phyloP scores from a whole-genome alignment of 768 basidiomycete genomes.

The Coprinellus micaceus region DNA sequence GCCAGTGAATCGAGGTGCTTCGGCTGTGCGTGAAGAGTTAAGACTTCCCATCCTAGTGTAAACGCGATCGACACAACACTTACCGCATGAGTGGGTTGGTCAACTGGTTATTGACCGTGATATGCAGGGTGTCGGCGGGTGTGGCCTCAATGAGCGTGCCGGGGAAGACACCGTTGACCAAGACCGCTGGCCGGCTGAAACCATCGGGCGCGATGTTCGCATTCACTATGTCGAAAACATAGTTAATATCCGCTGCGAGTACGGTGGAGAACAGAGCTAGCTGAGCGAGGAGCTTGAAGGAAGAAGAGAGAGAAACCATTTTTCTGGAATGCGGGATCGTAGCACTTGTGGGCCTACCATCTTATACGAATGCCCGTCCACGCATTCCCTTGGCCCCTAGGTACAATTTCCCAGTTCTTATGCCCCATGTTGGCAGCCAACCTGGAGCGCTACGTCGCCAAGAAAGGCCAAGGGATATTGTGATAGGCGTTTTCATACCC shows the following conservation, averaged over 20 bases:
- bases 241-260: constrained; percentile 7
- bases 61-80: background rate
- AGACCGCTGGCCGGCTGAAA: constrained; percentile 29
- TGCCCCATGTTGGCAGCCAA: too few species aligned
- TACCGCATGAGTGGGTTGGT: constrained; percentile 31
- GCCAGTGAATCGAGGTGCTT: constrained; percentile 31
- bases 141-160: constrained; percentile 38
- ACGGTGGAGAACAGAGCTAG: constrained; percentile 2
- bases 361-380: background rate
- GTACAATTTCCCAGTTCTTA: background rate
- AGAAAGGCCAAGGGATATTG: too few species aligned
- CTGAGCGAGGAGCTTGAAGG: constrained; percentile 1
- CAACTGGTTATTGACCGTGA: constrained; percentile 30
- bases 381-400: background rate
- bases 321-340: background rate
- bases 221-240: constrained; percentile 9
- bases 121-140: constrained; percentile 33
- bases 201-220: constrained; percentile 16
- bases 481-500: too few species aligned
- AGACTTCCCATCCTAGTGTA: too few species aligned
- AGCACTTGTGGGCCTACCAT: background rate
- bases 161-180: constrained; percentile 39
- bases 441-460: too few species aligned
- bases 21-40: constrained; percentile 14
- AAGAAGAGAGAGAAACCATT: constrained; percentile 7